phyloP scores from a whole-genome alignment of 1,284 basidiomycete genomes.

The Ceratobasidium papillatum region DNA sequence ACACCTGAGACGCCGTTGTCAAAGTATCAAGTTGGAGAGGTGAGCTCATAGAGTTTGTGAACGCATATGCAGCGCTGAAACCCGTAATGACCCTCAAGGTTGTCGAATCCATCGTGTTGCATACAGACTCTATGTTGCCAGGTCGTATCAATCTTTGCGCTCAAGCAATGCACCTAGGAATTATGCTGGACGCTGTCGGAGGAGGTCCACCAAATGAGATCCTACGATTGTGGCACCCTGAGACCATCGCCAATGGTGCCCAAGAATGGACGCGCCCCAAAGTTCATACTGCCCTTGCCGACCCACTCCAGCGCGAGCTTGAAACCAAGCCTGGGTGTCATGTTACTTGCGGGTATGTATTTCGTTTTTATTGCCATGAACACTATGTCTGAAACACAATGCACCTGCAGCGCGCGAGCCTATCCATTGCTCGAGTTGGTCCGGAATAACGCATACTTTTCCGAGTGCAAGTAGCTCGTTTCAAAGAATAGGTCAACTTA shows the following conservation, averaged over 20 bases:
- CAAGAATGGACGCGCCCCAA: slow-evolving; percentile 18
- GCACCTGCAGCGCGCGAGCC: slow-evolving; percentile 1
- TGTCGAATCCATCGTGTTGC: slow-evolving; percentile 32
- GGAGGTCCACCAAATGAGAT: slow-evolving; percentile 24
- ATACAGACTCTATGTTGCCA: slow-evolving; percentile 19
- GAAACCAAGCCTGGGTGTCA: slow-evolving; percentile 28
- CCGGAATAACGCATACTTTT: slow-evolving; percentile 16
- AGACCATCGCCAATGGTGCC: slow-evolving; percentile 31
- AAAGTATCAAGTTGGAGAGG: slow-evolving; percentile 34
- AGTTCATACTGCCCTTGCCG: background rate
- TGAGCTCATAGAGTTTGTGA: background rate
- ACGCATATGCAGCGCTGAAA: background rate
- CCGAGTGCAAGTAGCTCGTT: background rate
- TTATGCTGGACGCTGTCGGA: slow-evolving; percentile 34
- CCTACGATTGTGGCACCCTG: slow-evolving; percentile 29
- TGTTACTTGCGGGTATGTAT: slow-evolving; percentile 4
- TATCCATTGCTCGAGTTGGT: slow-evolving; percentile 12
- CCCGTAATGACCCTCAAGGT: background rate
- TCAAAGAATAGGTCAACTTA: background rate
- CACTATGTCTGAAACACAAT: background rate
- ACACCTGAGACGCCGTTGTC: slow-evolving; percentile 10
- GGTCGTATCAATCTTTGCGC: slow-evolving; percentile 26
- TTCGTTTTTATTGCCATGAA: background rate
- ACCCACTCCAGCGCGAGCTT: slow-evolving; percentile 17
- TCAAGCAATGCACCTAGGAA: slow-evolving; percentile 19